Percentiles rank a stretch among this genome's conserved stretches.
Conservation (phyloP, 2,329 filamentous ascomycete species). For the Pseudogymnoascus sp. region DNA sequence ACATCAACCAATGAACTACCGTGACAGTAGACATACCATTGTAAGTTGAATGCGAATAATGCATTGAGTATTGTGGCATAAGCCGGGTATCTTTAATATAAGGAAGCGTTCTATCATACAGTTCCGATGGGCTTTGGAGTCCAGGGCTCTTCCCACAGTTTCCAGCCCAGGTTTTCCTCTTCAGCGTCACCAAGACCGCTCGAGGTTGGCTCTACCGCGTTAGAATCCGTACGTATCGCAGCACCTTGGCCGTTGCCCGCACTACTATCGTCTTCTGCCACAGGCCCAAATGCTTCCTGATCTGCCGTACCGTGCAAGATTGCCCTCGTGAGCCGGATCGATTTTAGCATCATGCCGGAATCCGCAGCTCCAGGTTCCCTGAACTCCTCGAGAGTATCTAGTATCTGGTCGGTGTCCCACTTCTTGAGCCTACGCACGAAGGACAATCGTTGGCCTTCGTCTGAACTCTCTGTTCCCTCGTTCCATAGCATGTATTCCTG, state of each 20-base stretch:
- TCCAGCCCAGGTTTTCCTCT: constrained; percentile 37
- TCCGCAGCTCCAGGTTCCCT: constrained; percentile 15
- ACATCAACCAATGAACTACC: not conserved
- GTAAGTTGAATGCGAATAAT: not conserved
- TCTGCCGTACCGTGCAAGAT: not conserved
- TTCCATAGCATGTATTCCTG: constrained; percentile 15
- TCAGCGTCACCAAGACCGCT: not conserved
- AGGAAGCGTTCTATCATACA: constrained; percentile 30
- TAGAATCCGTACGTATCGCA: not conserved
- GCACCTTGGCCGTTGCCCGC: not conserved
- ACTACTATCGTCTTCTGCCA: not conserved
- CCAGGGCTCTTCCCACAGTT: constrained; percentile 45
- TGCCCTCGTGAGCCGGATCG: constrained; percentile 25
- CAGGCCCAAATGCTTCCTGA: not conserved
- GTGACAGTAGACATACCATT: not conserved
- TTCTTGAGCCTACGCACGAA: not conserved
- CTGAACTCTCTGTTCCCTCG: not conserved
- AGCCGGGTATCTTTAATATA: constrained; percentile 15
- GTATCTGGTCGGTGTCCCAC: constrained; percentile 11
- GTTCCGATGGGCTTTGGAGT: constrained; percentile 52
- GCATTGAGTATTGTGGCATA: not conserved
- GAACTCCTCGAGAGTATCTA: constrained; percentile 20
- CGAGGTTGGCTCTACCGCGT: not conserved
- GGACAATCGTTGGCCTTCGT: not conserved
- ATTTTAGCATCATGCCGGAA: constrained; percentile 15